These are phyloP conservation scores for Chytriomyces confervae DNA, from an alignment of 192 early-diverging fungal species.

Conservation along the genomic window DNA sequence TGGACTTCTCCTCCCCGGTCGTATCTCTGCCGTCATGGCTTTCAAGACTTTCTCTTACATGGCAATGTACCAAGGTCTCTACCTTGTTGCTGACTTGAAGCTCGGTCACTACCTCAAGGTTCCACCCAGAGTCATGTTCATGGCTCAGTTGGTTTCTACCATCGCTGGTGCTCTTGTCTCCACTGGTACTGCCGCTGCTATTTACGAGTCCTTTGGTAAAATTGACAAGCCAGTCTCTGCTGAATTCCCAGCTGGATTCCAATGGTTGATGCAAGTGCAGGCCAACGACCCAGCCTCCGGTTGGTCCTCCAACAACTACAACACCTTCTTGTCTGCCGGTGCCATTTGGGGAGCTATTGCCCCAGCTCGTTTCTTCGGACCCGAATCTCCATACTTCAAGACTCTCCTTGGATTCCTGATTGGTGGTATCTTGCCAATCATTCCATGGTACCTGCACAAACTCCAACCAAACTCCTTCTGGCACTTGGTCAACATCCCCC, in stretches of 20 bases:
- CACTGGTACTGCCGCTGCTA: constrained; percentile 59
- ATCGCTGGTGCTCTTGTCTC: constrained; percentile 70
- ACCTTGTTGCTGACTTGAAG: constrained; percentile 64
- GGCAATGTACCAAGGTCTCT: constrained; percentile 55
- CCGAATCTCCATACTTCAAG: constrained; percentile 27
- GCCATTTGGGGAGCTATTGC: constrained; percentile 61
- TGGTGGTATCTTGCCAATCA: constrained; percentile 36
- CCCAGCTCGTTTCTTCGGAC: constrained; percentile 62
- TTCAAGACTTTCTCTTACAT: constrained; percentile 14
- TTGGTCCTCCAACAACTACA: background rate
- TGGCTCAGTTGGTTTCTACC: constrained; percentile 61
- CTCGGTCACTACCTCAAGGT: constrained; percentile 53
- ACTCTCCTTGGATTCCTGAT: constrained; percentile 24
- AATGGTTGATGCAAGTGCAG: background rate
- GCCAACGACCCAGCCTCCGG: constrained; percentile 14
- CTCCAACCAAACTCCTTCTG: constrained; percentile 8
- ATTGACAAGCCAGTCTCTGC: background rate
- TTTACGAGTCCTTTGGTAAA: constrained; percentile 6
- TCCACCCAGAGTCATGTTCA: constrained; percentile 17
- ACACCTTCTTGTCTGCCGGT: constrained; percentile 31
- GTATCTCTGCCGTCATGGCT: constrained; percentile 58
- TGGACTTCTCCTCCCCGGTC: constrained; percentile 67
- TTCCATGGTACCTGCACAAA: constrained; percentile 38
- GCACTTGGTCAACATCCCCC: constrained; percentile 31
- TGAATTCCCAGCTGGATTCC: too few relatives aligned